Base-by-base conservation (phyloP, 805 yeast genomes). In the Candida krabiensis region DNA sequence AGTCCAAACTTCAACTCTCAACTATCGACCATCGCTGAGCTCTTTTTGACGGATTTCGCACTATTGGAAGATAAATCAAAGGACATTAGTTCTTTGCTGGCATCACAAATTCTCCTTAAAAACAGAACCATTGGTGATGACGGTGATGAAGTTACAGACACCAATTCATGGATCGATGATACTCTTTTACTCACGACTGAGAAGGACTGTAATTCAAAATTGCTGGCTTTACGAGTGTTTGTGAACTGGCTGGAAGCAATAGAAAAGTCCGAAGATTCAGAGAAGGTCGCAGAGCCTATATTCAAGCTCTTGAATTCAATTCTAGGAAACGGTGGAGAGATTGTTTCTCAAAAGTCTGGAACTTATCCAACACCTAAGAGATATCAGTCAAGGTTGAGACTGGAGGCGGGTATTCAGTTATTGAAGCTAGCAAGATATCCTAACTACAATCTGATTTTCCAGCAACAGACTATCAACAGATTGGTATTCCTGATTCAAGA, bases 321-420 rank as follows among this genome's bases (percentile, higher is more conserved):
- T 23, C 75, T 88, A 33, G 77, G 80, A 1, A 82, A 82, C 55
- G 84, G 85, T 30, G 96, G 96, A 19, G 96, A 89, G 52, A 71
- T 88, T 22, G 76, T 81, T 2, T 46, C 73, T 37, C 56, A 60
- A 41, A 68, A 69, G 37, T 50, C 69, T 4, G 64, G 60, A 8
- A 60, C 63, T 13, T 69, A 61, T 48, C 80, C 84, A 12, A 84
- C 95, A 0, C 95, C 96, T 4, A 64, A 56, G 18, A 63, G 64
- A 24, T 80, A 66, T 52, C 83, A 82, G 53, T 71, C 80, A 41
- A 74, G 77, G 45, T 59, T 88, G 33, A 69, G 95, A 49, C 63
- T 86, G 9, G 69, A 66, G 23, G 91, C 95, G 1, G 95, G 95
- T 1, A 53, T 75, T 24, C 71, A 69, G 47, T 50, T 88, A 9